Percentiles rank a stretch among this genome's conserved stretches.
Evolutionary conservation across 2,329 filamentous ascomycete genomes (phyloP).

Genomic region (Fusarium protoensiforme): DNA sequence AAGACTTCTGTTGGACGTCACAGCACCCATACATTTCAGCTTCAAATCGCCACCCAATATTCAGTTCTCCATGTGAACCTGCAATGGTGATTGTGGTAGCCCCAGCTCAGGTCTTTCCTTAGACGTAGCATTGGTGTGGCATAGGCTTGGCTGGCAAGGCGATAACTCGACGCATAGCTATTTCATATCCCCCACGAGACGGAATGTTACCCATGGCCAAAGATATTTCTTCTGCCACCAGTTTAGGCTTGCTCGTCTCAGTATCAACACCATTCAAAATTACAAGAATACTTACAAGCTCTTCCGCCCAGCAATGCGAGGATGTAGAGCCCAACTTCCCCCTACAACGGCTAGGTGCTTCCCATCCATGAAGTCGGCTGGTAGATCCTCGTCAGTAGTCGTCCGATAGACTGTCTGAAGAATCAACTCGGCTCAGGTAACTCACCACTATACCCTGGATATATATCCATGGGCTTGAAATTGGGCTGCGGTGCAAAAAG

Average conservation of each 20-base stretch:
- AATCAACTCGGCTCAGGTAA: no score
- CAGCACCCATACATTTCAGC: not conserved
- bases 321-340: slow-evolving; percentile 28
- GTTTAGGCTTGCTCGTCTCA: slow-evolving; percentile 12
- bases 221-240: slow-evolving; percentile 33
- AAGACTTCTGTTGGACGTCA: not conserved
- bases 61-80: not conserved
- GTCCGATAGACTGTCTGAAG: accelerated
- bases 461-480: slow-evolving; percentile 28
- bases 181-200: slow-evolving; percentile 11
- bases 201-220: slow-evolving; percentile 29
- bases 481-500: slow-evolving; percentile 12
- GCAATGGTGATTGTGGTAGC: not conserved
- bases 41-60: not conserved
- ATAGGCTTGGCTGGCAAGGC: not conserved
- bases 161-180: not conserved
- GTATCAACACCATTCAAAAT: accelerated
- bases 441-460: slow-evolving; percentile 28
- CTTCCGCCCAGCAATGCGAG: slow-evolving; percentile 19
- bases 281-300: slow-evolving; percentile 10
- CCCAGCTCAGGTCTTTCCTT: not conserved
- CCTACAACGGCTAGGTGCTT: slow-evolving; percentile 22
- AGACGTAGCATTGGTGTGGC: no score
- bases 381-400: not conserved
- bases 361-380: slow-evolving; percentile 31